A percentile compares a stretch with the other conserved stretches of the same genome.
phyloP scores from a whole-genome alignment of 2,329 filamentous ascomycete species.

The Cordyceps fumosorosea region DNA sequence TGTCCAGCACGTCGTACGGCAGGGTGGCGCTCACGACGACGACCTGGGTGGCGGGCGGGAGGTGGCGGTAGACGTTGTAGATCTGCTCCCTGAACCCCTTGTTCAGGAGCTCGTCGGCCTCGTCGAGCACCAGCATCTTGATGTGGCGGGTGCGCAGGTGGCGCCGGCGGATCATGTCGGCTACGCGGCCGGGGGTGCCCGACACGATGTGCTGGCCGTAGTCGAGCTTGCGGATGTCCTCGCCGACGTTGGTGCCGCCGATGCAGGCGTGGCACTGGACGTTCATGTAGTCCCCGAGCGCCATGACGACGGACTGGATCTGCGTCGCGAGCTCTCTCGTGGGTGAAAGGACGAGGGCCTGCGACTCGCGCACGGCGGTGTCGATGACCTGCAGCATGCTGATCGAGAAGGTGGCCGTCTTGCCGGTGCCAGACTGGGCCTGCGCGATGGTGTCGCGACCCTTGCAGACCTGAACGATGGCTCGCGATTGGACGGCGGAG shows the following conservation, averaged over 20 bases:
- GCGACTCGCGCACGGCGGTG: constrained; percentile 83
- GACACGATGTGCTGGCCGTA: constrained; percentile 97
- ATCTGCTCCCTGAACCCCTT: constrained; percentile 97
- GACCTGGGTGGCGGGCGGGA: constrained; percentile 95
- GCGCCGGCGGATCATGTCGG: constrained; percentile 56
- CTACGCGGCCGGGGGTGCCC: constrained; percentile 90
- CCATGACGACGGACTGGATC: constrained; percentile 97
- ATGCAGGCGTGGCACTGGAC: constrained; percentile 99
- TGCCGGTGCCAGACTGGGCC: constrained; percentile 93
- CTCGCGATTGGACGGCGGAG: constrained; percentile 93
- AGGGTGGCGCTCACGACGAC: constrained; percentile 95
- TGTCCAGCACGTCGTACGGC: constrained; percentile 95
- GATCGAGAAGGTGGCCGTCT: constrained; percentile 94
- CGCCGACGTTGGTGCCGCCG: constrained; percentile 93
- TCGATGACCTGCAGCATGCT: constrained; percentile 95
- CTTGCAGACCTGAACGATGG: constrained; percentile 98
- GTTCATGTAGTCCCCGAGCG: constrained; percentile 99
- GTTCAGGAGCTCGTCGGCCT: constrained; percentile 66
- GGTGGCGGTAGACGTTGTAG: constrained; percentile 96
- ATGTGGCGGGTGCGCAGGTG: constrained; percentile 54
- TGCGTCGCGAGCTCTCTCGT: constrained; percentile 96
- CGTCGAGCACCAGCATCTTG: constrained; percentile 58
- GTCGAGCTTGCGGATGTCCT: constrained; percentile 95
- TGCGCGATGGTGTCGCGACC: constrained; percentile 98
- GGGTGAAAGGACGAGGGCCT: constrained; percentile 90